These are phyloP conservation scores for Hypoxylon sp. DNA, from an alignment of 2,329 filamentous ascomycete species.

Conservation along the genomic window DNA sequence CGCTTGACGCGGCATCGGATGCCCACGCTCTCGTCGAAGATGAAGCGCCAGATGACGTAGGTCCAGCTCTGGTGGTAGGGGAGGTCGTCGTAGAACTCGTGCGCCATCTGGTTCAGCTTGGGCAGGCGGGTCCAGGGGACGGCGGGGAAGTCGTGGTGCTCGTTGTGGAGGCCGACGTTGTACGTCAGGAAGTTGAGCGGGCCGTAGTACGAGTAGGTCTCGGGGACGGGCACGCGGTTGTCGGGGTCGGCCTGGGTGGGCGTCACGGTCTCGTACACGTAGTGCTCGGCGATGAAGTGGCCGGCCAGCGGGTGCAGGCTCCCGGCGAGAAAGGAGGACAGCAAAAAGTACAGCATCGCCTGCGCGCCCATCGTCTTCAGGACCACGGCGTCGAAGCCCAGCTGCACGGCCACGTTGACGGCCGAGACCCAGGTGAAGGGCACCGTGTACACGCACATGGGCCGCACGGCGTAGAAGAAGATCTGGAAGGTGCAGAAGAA, in stretches of 20 bases:
- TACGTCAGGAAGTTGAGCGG: slow-evolving; percentile 91
- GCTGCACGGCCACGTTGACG: slow-evolving; percentile 80
- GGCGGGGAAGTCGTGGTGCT: slow-evolving; percentile 98
- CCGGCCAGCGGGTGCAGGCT: slow-evolving; percentile 93
- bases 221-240: slow-evolving; percentile 75
- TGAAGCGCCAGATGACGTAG: slow-evolving; percentile 94
- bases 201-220: slow-evolving; percentile 98
- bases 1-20: slow-evolving; percentile 94
- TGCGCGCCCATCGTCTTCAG: slow-evolving; percentile 67
- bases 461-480: slow-evolving; percentile 95
- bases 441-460: slow-evolving; percentile 91
- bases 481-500: slow-evolving; percentile 99
- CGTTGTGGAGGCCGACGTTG: slow-evolving; percentile 97
- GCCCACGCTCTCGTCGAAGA: slow-evolving; percentile 87
- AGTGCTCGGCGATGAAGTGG: slow-evolving; percentile 99
- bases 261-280: slow-evolving; percentile 75
- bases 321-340: slow-evolving; percentile 92
- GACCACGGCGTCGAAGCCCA: slow-evolving; percentile 78
- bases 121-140: slow-evolving; percentile 92
- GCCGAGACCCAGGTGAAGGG: slow-evolving; percentile 87
- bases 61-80: slow-evolving; percentile 91
- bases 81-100: slow-evolving; percentile 90
- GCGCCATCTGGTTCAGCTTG: slow-evolving; percentile 78
- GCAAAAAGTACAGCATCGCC: slow-evolving; percentile 81
- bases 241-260: slow-evolving; percentile 64